Evolutionary conservation across 345 rosid species (phyloP).

Genomic region (Salix dunnii): DNA sequence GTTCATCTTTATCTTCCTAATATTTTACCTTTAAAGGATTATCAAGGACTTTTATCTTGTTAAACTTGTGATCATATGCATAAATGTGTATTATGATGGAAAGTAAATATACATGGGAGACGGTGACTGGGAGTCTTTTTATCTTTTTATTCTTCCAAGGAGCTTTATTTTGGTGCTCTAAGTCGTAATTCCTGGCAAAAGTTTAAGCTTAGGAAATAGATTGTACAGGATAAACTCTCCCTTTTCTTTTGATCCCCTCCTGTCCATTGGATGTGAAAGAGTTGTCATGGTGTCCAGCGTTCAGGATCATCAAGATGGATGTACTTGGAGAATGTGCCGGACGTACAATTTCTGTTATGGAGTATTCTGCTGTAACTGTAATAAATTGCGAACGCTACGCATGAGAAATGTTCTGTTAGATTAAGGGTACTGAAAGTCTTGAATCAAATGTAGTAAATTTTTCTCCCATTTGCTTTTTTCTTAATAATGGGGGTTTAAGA

Average conservation of each 20-base stretch:
- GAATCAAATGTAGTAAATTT: not conserved
- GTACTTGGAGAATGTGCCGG: not conserved
- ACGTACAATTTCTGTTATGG: not conserved
- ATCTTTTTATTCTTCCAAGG: conserved; percentile 32
- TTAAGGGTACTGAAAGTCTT: not conserved
- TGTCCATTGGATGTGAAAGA: not conserved
- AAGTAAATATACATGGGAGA: conserved; percentile 13
- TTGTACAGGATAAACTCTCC: conserved; percentile 29
- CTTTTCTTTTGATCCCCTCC: not conserved
- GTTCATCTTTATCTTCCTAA: conserved; percentile 18
- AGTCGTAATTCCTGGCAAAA: conserved; percentile 31
- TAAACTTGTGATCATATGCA: conserved; percentile 21
- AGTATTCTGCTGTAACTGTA: not conserved
- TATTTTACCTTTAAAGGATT: conserved; percentile 3
- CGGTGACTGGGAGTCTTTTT: conserved; percentile 37
- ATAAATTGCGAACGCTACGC: not conserved
- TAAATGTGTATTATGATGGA: conserved; percentile 44
- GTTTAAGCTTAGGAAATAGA: conserved; percentile 19
- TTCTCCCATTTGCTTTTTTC: not conserved
- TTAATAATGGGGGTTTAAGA: not conserved
- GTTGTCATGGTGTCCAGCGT: not conserved
- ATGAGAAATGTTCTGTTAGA: not conserved
- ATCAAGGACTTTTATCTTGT: conserved; percentile 13
- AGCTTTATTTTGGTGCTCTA: conserved; percentile 62
- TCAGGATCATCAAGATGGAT: not conserved